Evolutionary conservation across 768 basidiomycete genomes (phyloP).

Genomic region (Hygrophorus pudorinus): DNA sequence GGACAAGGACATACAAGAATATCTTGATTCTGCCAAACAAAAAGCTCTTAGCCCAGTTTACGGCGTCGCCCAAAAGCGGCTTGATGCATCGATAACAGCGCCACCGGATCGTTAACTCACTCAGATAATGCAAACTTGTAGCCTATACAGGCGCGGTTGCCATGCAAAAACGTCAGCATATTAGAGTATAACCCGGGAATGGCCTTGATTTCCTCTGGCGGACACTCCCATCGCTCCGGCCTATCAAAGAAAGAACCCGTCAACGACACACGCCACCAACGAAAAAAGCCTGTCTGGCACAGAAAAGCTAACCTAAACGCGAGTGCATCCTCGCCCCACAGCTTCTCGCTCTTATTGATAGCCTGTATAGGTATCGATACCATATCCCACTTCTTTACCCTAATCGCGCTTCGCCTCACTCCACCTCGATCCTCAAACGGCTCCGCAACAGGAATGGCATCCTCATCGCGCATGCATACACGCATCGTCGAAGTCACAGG

Average conservation of each 20-base stretch:
- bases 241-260: slow-evolving; percentile 19
- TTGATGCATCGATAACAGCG: slow-evolving; percentile 5
- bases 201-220: slow-evolving; percentile 23
- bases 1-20: slow-evolving; percentile 47
- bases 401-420: slow-evolving; percentile 21
- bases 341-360: slow-evolving; percentile 40
- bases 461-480: slow-evolving; percentile 34
- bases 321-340: slow-evolving; percentile 63
- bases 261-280: slow-evolving; percentile 10
- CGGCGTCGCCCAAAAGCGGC: background rate
- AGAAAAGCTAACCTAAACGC: slow-evolving; percentile 40
- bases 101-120: slow-evolving; percentile 27
- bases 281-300: slow-evolving; percentile 6
- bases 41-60: slow-evolving; percentile 9
- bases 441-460: slow-evolving; percentile 39
- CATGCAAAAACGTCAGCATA: slow-evolving; percentile 46
- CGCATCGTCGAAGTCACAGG: slow-evolving; percentile 55
- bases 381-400: slow-evolving; percentile 38
- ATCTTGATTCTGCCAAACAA: slow-evolving; percentile 44
- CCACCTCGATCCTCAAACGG: slow-evolving; percentile 21
- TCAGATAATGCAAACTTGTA: slow-evolving; percentile 51
- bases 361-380: slow-evolving; percentile 52
- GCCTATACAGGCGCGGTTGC: slow-evolving; percentile 53
- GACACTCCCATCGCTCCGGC: slow-evolving; percentile 44
- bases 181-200: slow-evolving; percentile 45